A percentile compares a stretch with the other conserved stretches of the same genome.
phyloP scores from a whole-genome alignment of 2,329 filamentous ascomycete genomes.

The Neonectria magnoliae region DNA sequence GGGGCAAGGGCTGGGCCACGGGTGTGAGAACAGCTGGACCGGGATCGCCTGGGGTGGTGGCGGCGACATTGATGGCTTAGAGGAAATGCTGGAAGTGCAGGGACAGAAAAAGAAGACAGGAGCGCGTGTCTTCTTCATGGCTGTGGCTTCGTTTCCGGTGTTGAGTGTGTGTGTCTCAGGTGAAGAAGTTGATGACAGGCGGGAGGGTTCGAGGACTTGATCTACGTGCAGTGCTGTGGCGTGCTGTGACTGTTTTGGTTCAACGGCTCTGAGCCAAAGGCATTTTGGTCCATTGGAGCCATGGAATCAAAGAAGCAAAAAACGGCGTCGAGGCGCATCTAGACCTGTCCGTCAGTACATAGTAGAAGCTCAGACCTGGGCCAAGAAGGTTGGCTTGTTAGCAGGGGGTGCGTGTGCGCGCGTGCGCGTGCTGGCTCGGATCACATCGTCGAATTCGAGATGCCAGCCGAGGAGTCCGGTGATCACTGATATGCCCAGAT shows the following conservation, averaged over 20 bases:
- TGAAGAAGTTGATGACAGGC: conserved; percentile 33
- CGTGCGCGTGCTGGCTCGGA: conserved; percentile 6
- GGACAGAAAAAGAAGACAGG: conserved; percentile 2
- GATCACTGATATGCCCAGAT: conserved; percentile 7
- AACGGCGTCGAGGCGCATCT: conserved; percentile 25
- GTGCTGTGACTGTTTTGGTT: conserved; percentile 28
- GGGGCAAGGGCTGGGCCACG: conserved; percentile 7
- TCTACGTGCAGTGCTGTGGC: conserved; percentile 33
- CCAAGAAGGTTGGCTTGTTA: conserved; percentile 32
- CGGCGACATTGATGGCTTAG: not conserved
- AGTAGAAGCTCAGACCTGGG: conserved; percentile 28
- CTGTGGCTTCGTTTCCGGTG: conserved; percentile 28
- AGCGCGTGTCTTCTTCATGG: conserved; percentile 20
- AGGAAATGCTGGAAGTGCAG: not conserved
- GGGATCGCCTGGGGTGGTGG: conserved; percentile 5
- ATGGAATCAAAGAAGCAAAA: conserved; percentile 30
- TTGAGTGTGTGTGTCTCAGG: conserved; percentile 35
- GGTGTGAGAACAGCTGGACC: conserved; percentile 7
- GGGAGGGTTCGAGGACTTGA: conserved; percentile 31
- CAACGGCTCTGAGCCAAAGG: conserved; percentile 31
- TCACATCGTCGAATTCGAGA: conserved; percentile 9
- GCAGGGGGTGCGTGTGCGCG: conserved; percentile 17
- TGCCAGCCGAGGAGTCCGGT: conserved; percentile 13
- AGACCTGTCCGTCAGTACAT: conserved; percentile 23
- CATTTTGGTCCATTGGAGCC: conserved; percentile 26